Evolutionary conservation across 2,329 filamentous ascomycete genomes (phyloP), one percentile per base, ranked within the genome.

Genomic region (Scedosporium boydii): DNA sequence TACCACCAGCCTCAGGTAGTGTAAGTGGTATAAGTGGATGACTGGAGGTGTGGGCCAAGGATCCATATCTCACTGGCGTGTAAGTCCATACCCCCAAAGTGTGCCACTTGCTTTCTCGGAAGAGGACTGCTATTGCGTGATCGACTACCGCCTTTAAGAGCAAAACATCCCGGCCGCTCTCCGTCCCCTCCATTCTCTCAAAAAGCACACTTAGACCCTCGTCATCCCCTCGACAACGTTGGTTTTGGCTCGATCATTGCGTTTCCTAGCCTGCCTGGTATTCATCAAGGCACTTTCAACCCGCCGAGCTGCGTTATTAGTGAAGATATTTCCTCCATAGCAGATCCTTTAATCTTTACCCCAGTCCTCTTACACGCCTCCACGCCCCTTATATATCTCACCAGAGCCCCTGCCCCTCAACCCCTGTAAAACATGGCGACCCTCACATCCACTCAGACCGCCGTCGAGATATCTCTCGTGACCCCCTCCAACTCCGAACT

Each of bases 111-210:
- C 27, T 26, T 29, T 55, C 48, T 61, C 58, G 48, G 58, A 53
- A 60, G 46, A 41, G 58, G 48, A 42, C 26, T 46, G 10, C 10
- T 59, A 64, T 64, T 64, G 63, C 63, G 63, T 64, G 63, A 62
- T 64, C 63, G 44, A 59, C 59, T 64, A n/a, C 29, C 23, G 23
- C 26, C 58, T 46, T 44, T 42, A 26, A 51, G 26, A 62, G 58
- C n/a, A 64, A 64, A 59, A 51, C 62, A 62, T 64, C 58, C 42
- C 62, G 59, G 63, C 59, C 63, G 58, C 55, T 42, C 27, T 58
- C 29, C 61, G 60, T 48, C 42, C 41, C 23, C 61, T 42, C 64
- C 38, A 56, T 60, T 27, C 41, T 23, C 12, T 58, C 46, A 27
- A 41, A 41, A 12, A 18, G 16, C 16, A 38, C 38, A 42, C 29